These are phyloP conservation scores for Neurospora intermedia DNA, from an alignment of 495 filamentous ascomycete species.

Conservation along the genomic window DNA sequence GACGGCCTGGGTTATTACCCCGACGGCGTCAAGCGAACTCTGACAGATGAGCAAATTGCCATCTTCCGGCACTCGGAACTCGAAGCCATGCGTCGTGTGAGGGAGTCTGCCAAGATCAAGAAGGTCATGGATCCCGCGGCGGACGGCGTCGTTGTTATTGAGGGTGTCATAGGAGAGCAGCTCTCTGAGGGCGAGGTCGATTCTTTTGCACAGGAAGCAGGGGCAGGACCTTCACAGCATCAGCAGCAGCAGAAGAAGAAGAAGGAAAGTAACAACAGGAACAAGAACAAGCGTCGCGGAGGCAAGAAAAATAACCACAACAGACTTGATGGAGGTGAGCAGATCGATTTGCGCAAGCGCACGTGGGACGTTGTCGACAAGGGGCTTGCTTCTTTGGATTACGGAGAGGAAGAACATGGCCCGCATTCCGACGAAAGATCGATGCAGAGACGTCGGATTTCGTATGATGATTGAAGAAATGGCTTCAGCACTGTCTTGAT, in stretches of 20 bases:
- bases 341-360: slow-evolving; percentile 45
- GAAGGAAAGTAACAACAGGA: slow-evolving; percentile 1
- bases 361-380: slow-evolving; percentile 48
- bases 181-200: slow-evolving; percentile 21
- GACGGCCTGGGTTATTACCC: slow-evolving; percentile 79
- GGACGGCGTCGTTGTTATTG: slow-evolving; percentile 3
- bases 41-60: slow-evolving; percentile 84
- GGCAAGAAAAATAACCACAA: slow-evolving; percentile 26
- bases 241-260: slow-evolving; percentile 17
- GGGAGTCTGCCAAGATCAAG: slow-evolving; percentile 11
- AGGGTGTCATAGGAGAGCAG: slow-evolving; percentile 1
- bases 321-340: slow-evolving; percentile 30
- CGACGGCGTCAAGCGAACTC: slow-evolving; percentile 80
- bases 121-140: slow-evolving; percentile 10
- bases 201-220: slow-evolving; percentile 14
- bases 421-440: slow-evolving; percentile 11
- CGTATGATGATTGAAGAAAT: slow-evolving; percentile 37
- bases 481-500: background rate
- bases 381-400: slow-evolving; percentile 41
- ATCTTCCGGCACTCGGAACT: slow-evolving; percentile 90
- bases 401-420: slow-evolving; percentile 31
- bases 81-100: slow-evolving; percentile 50
- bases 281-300: background rate
- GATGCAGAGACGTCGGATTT: slow-evolving; percentile 33
- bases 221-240: background rate